Percentiles rank a stretch among this genome's conserved stretches.
phyloP scores from a whole-genome alignment of 2,329 filamentous ascomycete species.

The Penicillium janthinellum region DNA sequence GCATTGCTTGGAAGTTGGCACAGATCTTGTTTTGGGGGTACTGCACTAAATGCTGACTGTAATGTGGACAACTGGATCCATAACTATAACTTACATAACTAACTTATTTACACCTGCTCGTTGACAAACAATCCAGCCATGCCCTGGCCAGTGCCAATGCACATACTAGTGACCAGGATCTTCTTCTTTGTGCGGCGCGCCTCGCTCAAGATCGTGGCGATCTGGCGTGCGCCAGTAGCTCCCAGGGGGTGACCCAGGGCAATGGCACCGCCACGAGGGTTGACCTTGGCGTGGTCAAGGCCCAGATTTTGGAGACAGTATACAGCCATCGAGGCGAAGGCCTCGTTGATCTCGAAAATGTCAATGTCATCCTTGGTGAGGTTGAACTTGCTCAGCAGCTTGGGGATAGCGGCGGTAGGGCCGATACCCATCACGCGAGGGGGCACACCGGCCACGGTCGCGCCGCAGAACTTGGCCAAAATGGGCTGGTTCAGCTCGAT shows the following conservation, averaged over 20 bases:
- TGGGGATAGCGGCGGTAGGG: slow-evolving; percentile 64
- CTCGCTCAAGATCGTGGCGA: slow-evolving; percentile 88
- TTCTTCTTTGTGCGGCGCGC: slow-evolving; percentile 82
- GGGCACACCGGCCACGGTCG: slow-evolving; percentile 84
- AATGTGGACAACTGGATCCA: background rate
- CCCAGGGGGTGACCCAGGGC: slow-evolving; percentile 89
- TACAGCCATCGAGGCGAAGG: slow-evolving; percentile 96
- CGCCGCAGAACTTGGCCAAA: slow-evolving; percentile 89
- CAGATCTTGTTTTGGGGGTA: background rate
- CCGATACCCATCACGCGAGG: slow-evolving; percentile 95
- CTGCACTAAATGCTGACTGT: too few relatives aligned
- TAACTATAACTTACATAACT: background rate
- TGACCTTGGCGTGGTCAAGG: slow-evolving; percentile 71
- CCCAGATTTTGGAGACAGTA: slow-evolving; percentile 77
- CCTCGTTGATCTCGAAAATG: slow-evolving; percentile 93
- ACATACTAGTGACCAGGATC: slow-evolving; percentile 92
- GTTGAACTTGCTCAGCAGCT: slow-evolving; percentile 80
- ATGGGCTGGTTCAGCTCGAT: slow-evolving; percentile 86
- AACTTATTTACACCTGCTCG: slow-evolving; percentile 52
- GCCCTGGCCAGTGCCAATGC: slow-evolving; percentile 67
- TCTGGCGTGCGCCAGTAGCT: slow-evolving; percentile 84
- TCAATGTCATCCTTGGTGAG: slow-evolving; percentile 81
- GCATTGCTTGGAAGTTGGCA: background rate
- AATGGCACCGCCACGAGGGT: slow-evolving; percentile 91
- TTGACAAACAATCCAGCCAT: slow-evolving; percentile 69